Evolutionary conservation across 2,329 filamentous ascomycete genomes (phyloP), one percentile per base, ranked within the genome.

Genomic region (Annulohypoxylon truncatum): DNA sequence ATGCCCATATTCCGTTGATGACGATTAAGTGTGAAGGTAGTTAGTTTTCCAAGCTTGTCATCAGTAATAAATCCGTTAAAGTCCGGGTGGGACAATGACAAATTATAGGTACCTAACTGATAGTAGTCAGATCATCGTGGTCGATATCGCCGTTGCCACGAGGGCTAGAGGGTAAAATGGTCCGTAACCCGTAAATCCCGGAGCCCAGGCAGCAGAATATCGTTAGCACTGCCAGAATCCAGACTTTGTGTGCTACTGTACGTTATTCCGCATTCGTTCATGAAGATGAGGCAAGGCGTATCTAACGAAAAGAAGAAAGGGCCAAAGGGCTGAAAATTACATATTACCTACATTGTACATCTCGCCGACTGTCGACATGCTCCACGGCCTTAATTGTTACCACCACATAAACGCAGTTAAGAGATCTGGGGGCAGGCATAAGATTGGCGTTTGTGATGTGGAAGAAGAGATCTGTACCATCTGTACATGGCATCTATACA

Each of bases 51-150:
- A 38, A 46, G 35, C 7, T 51, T 12, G 44, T 22, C 31, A 44
- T 58, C 29, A 48, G 50, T 44, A 50, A 62, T 68, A 70, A 70
- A 57, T 65, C 67, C 69, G 67, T 29, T 56, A 63, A 71, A 68
- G 57, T 70, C 69, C 69, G 69, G 51, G 59, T 38, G 22, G 58
- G 28, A 58, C 35, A 42, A 47, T 62, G 51, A 54, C 60, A 57
- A 64, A 64, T 63, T 18, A 42, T 13, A 12, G 13, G 38, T 48
- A 59, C 26, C 38, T 47, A 38, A 38, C 35, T 38, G 6, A n/a
- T n/a, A n/a, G 22, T 29, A 38, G 59, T 55, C 40, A 46, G 50
- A 64, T 55, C 29, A 61, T 65, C 28, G 56, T 33, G 35, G 38
- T 62, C 61, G 44, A 61, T 62, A 52, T 64, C 44, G 60, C 51